Evolutionary conservation across 495 filamentous ascomycete genomes (phyloP).

Genomic region (Staphylotrichum tortipilum): DNA sequence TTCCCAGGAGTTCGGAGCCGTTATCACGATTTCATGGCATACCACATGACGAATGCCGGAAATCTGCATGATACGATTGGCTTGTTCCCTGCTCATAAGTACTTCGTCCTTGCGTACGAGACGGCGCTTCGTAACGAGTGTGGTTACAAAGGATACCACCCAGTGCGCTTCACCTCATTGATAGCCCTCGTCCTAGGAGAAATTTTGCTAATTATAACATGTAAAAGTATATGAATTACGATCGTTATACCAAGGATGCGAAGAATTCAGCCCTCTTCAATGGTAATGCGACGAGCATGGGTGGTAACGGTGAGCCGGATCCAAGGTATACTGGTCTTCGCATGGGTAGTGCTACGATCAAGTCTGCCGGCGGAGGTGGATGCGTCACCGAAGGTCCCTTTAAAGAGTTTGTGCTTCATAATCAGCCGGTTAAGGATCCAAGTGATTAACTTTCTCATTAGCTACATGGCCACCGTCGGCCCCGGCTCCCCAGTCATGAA

Average conservation of each 20-base stretch:
- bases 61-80: slow-evolving; percentile 49
- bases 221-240: slow-evolving; percentile 28
- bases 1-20: slow-evolving; percentile 44
- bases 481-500: slow-evolving; percentile 21
- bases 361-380: slow-evolving; percentile 48
- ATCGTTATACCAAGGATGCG: slow-evolving; percentile 29
- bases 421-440: not conserved
- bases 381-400: slow-evolving; percentile 53
- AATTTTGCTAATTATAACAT: too few relatives aligned
- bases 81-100: slow-evolving; percentile 52
- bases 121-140: slow-evolving; percentile 58
- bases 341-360: slow-evolving; percentile 28
- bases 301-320: slow-evolving; percentile 29
- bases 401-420: slow-evolving; percentile 29
- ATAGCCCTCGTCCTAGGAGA: not conserved
- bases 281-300: slow-evolving; percentile 29
- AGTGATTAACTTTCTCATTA: not conserved
- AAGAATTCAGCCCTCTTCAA: slow-evolving; percentile 29
- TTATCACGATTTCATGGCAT: slow-evolving; percentile 49
- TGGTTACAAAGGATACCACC: slow-evolving; percentile 43
- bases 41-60: slow-evolving; percentile 36
- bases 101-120: slow-evolving; percentile 55
- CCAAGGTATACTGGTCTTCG: slow-evolving; percentile 23
- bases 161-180: not conserved
- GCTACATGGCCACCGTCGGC: slow-evolving; percentile 16